Conservation (phyloP, 73 alveolate genomes). For the Paramecium biaurelia region DNA sequence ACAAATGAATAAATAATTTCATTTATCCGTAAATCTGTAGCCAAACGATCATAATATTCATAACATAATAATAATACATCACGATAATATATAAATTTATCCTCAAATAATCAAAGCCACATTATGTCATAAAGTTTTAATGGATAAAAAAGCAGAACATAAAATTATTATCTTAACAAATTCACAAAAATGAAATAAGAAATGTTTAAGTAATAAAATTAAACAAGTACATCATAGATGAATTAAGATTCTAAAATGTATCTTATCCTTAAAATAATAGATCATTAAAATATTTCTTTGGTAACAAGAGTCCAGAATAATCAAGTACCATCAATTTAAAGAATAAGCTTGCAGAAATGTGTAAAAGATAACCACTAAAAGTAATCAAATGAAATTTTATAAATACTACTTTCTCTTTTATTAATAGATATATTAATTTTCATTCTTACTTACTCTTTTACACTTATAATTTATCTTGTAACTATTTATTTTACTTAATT, state of each 20-base stretch:
- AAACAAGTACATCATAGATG: not conserved
- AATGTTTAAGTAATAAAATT: not conserved
- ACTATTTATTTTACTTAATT: constrained; percentile 14
- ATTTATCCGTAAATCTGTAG: not conserved
- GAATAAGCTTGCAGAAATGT: constrained; percentile 43
- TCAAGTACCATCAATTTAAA: constrained; percentile 11
- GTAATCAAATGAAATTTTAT: not conserved
- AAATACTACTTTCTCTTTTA: not conserved
- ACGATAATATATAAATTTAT: not conserved
- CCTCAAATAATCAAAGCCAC: not conserved
- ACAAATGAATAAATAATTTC: constrained; percentile 2
- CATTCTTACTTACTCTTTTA: not conserved
- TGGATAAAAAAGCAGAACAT: constrained; percentile 1
- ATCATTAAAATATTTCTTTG: not conserved
- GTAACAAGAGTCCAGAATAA: constrained; percentile 29
- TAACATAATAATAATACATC: not conserved
- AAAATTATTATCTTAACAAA: constrained; percentile 4
- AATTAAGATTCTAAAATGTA: not conserved
- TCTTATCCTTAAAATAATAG: not conserved
- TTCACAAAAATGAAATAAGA: not conserved
- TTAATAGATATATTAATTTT: not conserved
- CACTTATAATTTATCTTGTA: not conserved
- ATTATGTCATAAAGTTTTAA: not conserved
- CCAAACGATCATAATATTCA: not conserved
- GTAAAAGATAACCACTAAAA: constrained; percentile 38